A percentile compares a stretch with the other conserved stretches of the same genome.
phyloP scores from a whole-genome alignment of 2,329 filamentous ascomycete species.

The Rugonectria rugulosa region DNA sequence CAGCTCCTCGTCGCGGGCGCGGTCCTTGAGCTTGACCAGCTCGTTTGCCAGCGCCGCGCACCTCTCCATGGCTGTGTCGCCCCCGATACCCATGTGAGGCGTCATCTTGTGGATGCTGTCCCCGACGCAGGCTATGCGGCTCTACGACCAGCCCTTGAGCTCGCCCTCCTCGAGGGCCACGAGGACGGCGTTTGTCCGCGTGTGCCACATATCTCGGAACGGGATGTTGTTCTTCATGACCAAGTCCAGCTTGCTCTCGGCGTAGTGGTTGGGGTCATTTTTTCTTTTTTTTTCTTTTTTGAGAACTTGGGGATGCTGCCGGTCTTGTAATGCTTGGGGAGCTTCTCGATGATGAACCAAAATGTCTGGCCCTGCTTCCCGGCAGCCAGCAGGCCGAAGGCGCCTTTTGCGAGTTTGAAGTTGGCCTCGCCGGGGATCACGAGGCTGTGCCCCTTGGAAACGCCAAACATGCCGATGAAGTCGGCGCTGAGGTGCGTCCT shows the following conservation, averaged over 20 bases:
- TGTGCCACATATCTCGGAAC: neutral
- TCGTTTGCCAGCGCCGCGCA: neutral
- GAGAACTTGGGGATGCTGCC: neutral
- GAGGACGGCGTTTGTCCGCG: neutral
- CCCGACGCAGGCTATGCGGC: neutral
- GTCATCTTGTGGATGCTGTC: conserved; percentile 2
- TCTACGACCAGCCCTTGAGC: neutral
- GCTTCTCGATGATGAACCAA: neutral
- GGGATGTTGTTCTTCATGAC: neutral
- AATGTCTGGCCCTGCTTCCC: neutral
- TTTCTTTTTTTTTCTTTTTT: neutral
- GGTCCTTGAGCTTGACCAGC: neutral
- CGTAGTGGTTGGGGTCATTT: neutral
- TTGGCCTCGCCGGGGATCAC: neutral
- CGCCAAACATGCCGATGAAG: neutral
- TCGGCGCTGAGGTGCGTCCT: neutral
- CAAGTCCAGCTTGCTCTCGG: neutral
- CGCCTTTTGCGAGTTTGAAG: neutral
- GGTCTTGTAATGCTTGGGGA: neutral
- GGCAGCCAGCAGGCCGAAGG: neutral
- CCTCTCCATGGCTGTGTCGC: neutral
- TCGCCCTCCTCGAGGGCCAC: neutral
- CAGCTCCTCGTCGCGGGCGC: neutral
- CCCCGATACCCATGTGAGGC: neutral
- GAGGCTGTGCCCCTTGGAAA: neutral